Percentiles rank a stretch among this genome's conserved stretches.
Conservation (phyloP, 495 filamentous ascomycete genomes). For the Penicillium samsonianum region DNA sequence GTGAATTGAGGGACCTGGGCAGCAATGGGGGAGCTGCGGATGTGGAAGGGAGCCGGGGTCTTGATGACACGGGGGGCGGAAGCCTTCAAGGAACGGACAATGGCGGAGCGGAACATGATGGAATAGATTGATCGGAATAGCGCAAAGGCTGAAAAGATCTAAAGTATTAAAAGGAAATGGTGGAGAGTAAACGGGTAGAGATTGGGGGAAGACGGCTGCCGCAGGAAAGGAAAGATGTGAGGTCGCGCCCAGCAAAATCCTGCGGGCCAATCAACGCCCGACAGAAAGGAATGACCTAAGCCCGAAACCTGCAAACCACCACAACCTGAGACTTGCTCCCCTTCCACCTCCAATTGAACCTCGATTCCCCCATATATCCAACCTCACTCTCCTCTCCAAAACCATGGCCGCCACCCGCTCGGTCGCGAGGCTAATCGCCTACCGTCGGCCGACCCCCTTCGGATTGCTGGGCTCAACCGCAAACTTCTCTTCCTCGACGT, state of each 20-base stretch:
- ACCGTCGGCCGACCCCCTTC: constrained; percentile 46
- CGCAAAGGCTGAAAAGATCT: constrained; percentile 26
- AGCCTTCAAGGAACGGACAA: constrained; percentile 65
- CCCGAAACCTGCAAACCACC: constrained; percentile 37
- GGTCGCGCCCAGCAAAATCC: constrained; percentile 44
- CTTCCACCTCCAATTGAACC: constrained; percentile 24
- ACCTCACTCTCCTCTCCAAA: constrained; percentile 21
- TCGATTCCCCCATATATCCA: constrained; percentile 21
- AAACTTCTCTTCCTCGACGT: constrained; percentile 63
- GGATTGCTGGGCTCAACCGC: constrained; percentile 50
- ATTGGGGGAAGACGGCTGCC: constrained; percentile 17
- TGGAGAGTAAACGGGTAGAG: constrained; percentile 20
- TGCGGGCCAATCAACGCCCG: constrained; percentile 47
- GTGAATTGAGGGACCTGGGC: constrained; percentile 48
- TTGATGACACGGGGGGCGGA: constrained; percentile 59
- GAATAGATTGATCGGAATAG: constrained; percentile 33
- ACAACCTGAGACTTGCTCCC: constrained; percentile 28
- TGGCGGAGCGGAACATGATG: constrained; percentile 83
- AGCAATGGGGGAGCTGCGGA: constrained; percentile 56
- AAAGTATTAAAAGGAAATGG: constrained; percentile 24
- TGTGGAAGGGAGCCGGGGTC: constrained; percentile 55
- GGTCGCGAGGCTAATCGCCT: constrained; percentile 54
- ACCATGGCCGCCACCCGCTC: constrained; percentile 56
- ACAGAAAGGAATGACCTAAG: constrained; percentile 53
- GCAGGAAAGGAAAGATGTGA: constrained; percentile 26